Evolutionary conservation across 192 early-diverging fungal genomes (phyloP).

Genomic region (Linnemannia zychae): DNA sequence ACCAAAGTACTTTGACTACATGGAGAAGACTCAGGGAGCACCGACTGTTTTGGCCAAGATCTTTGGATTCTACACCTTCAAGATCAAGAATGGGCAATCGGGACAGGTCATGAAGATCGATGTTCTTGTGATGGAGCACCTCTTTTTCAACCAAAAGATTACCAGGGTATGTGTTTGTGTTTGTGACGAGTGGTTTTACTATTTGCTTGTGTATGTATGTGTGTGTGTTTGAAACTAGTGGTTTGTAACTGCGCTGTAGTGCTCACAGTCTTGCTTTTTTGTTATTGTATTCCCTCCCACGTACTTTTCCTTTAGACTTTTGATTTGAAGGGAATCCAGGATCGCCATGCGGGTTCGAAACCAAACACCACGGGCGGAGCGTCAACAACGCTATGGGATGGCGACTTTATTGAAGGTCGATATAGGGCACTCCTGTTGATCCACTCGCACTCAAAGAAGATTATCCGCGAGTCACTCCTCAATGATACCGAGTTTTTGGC

Average conservation of each 20-base stretch:
- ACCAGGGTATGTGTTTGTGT: slow-evolving; percentile 68
- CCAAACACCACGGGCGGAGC: slow-evolving; percentile 48
- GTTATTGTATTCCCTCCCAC: neutral
- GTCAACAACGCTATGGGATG: slow-evolving; percentile 72
- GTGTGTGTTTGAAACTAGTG: neutral
- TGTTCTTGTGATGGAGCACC: slow-evolving; percentile 95
- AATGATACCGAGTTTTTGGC: slow-evolving; percentile 95
- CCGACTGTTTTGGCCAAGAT: slow-evolving; percentile 88
- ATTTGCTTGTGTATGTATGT: neutral
- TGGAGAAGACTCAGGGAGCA: slow-evolving; percentile 74
- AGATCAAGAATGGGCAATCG: slow-evolving; percentile 79
- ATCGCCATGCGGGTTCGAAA: slow-evolving; percentile 66
- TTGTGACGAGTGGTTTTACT: neutral
- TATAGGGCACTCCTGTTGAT: slow-evolving; percentile 76
- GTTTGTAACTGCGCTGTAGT: slow-evolving; percentile 11
- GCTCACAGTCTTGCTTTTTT: slow-evolving; percentile 1
- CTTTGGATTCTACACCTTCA: slow-evolving; percentile 91
- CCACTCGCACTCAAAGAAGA: slow-evolving; percentile 87
- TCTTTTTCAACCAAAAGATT: slow-evolving; percentile 85
- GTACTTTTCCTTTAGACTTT: slow-evolving; percentile 65
- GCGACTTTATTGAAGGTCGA: slow-evolving; percentile 77
- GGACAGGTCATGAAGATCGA: slow-evolving; percentile 84
- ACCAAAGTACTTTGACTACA: slow-evolving; percentile 90
- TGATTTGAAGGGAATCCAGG: slow-evolving; percentile 83
- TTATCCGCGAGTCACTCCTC: slow-evolving; percentile 83